A percentile compares a stretch with the other conserved stretches of the same genome.
Evolutionary conservation across 202 grass and related monocot species (phyloP).

Genomic region (Carex arenaria): DNA sequence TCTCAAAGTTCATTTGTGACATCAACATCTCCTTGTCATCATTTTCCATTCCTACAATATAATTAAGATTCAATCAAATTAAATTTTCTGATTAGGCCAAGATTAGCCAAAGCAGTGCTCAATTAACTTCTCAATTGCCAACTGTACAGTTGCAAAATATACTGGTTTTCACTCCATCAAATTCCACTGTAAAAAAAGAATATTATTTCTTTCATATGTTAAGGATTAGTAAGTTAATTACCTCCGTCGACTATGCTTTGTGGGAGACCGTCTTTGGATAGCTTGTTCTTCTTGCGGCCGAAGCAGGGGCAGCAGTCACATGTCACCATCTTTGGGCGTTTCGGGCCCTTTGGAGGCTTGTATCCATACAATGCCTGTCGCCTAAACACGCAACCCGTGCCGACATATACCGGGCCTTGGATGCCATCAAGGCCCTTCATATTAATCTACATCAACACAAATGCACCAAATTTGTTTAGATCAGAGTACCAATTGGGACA

Average conservation of each 20-base stretch:
- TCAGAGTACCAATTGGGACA: not conserved
- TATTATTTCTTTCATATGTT: not conserved
- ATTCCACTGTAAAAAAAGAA: not conserved
- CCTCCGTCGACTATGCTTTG: constrained; percentile 41
- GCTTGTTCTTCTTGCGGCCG: constrained; percentile 76
- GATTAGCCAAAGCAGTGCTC: not conserved
- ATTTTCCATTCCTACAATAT: constrained; percentile 43
- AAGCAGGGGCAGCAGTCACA: constrained; percentile 99
- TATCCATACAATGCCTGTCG: constrained; percentile 94
- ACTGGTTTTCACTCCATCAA: not conserved
- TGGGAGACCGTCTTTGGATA: constrained; percentile 55
- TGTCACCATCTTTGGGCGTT: constrained; percentile 94
- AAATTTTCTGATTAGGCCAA: not conserved
- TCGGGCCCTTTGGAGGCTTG: constrained; percentile 84
- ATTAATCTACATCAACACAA: constrained; percentile 57
- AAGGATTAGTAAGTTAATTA: constrained; percentile 8
- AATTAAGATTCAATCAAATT: not conserved
- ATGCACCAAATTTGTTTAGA: not conserved
- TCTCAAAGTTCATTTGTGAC: constrained; percentile 99
- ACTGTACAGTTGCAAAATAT: not conserved
- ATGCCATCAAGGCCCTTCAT: constrained; percentile 98
- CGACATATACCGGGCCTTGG: constrained; percentile 95
- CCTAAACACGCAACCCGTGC: constrained; percentile 90
- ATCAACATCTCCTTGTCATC: constrained; percentile 87
- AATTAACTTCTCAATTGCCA: not conserved